Base-by-base conservation (phyloP, 352 stramenopile species). In the Phytophthora macrochlamydospora region DNA sequence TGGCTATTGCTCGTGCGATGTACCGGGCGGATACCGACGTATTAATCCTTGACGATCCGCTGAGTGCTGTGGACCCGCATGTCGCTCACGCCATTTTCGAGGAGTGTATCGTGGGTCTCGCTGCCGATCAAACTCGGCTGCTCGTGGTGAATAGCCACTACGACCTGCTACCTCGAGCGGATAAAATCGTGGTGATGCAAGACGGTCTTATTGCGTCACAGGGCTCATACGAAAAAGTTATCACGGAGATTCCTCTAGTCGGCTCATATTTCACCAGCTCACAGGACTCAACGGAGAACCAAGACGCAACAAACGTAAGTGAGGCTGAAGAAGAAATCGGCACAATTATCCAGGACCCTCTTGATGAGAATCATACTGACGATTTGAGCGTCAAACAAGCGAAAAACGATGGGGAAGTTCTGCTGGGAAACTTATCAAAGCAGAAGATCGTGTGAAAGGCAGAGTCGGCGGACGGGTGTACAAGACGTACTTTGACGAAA, bases 1-100 rank as follows among this genome's bases (percentile, higher is more conserved):
- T 98, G 14, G 79, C 82, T 0, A 76, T 99, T 8, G 97, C 97
- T 9, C 75, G 97, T 7, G 92, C 86, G 2, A 87, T 98, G 46
- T 99, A 99, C 71, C 78, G 58, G 83, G 48, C 84, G 6, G 62
- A 81, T 28, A 84, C 87, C 1, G 93, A 99, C 60, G 71, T 99
- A 29, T 87, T 97, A 61, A 67, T 99, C 24, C 72, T 99, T 18
- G 97, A 99, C 60, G 97, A 99, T 64, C 88, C 93, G 12, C 65
- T 99, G 12, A 92, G 83, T 64, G 96, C 96, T 11, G 89, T 99
- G 2, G 97, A 99, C 60, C 87, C 90, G 29, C 94, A 99, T 68
- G 96, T 99, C 6, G 96, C 90, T 0, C 89, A 94, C 56, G 85
- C 96, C 59, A 74, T 99, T 33, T 99, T 99, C 64, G 61, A 90